Percentiles rank a stretch among this genome's conserved stretches.
Conservation (phyloP, 2,329 filamentous ascomycete species). For the Apiospora phragmitis region DNA sequence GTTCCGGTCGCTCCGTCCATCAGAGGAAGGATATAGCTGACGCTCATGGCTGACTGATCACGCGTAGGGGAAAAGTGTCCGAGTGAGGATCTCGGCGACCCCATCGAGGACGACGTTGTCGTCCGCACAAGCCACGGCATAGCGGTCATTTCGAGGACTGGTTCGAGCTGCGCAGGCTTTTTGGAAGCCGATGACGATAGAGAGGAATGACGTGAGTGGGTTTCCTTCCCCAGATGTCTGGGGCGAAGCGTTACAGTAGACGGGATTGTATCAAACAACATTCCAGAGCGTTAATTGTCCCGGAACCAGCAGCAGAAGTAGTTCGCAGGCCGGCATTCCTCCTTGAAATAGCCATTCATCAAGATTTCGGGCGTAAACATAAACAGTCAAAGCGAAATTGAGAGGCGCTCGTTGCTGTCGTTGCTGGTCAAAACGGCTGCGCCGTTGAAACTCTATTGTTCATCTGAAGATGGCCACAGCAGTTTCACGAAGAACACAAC, state of each 20-base stretch:
- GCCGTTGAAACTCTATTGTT: neutral
- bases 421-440: constrained; percentile 5
- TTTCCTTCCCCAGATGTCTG: constrained; percentile 5
- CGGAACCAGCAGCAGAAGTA: neutral
- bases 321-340: constrained; percentile 3
- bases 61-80: constrained; percentile 2
- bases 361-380: constrained; percentile 4
- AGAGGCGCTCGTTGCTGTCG: constrained; percentile 1
- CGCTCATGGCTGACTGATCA: constrained; percentile 11
- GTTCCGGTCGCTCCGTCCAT: constrained; percentile 23
- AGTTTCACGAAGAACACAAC: constrained; percentile 2
- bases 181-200: neutral
- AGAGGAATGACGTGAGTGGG: neutral
- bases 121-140: constrained; percentile 4
- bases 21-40: constrained; percentile 22
- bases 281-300: neutral
- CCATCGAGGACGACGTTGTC: neutral
- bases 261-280: neutral
- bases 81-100: neutral
- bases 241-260: neutral
- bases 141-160: neutral
- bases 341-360: neutral
- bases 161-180: neutral
- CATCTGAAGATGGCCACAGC: neutral
- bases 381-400: neutral